phyloP scores from a whole-genome alignment of 345 rosid species.

The Arabidopsis arenosa region DNA sequence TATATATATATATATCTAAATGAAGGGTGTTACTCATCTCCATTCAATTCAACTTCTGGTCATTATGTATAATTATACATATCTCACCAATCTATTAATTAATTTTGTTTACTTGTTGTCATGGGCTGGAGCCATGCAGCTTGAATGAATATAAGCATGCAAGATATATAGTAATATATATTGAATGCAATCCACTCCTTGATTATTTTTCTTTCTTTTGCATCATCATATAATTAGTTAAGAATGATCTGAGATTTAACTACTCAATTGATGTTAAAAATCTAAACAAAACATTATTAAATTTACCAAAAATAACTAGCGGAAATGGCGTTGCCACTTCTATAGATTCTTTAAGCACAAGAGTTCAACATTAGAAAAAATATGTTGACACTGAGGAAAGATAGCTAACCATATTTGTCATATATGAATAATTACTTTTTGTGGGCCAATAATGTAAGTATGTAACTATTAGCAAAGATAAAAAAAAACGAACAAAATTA shows the following conservation, averaged over 20 bases:
- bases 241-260: background rate
- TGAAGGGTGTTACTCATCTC: background rate
- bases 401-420: background rate
- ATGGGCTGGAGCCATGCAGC: slow-evolving; percentile 1
- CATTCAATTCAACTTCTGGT: background rate
- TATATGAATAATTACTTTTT: slow-evolving; percentile 3
- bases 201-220: background rate
- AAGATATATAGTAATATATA: background rate
- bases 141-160: background rate
- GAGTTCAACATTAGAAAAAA: no score
- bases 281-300: no score
- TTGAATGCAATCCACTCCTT: background rate
- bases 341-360: no score
- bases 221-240: background rate
- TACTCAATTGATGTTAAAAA: no score
- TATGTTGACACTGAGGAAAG: slow-evolving; percentile 12
- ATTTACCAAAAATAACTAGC: no score
- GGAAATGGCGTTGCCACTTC: background rate
- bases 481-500: slow-evolving; percentile 1
- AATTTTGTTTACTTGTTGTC: slow-evolving; percentile 3
- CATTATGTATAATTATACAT: slow-evolving; percentile 2
- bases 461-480: background rate
- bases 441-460: slow-evolving; percentile 13
- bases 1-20: background rate
- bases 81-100: slow-evolving; percentile 1